Conservation (phyloP, 768 basidiomycete genomes). For the Macrolepiota dolichaula region DNA sequence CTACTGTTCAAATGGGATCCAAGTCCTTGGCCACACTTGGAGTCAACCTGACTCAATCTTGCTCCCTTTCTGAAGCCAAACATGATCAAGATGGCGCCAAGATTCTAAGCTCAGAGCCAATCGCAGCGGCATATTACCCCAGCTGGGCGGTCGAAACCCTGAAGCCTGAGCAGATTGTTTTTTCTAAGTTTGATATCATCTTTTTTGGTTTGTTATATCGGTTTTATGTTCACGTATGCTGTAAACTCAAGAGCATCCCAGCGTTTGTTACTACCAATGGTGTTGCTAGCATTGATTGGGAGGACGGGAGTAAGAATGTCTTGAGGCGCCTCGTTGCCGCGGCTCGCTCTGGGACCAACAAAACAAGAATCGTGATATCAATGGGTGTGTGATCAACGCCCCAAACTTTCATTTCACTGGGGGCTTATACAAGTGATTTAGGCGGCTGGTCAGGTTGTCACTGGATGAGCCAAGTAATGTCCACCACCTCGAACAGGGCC, state of each 20-base stretch:
- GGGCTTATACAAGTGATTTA: neutral
- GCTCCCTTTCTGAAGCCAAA: slow-evolving; percentile 8
- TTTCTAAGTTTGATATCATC: slow-evolving; percentile 56
- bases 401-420: neutral
- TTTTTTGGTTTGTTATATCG: slow-evolving; percentile 47
- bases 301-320: too few species aligned
- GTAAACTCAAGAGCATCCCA: too few species aligned
- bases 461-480: slow-evolving; percentile 58
- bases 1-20: slow-evolving; percentile 12
- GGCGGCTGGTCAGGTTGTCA: slow-evolving; percentile 66
- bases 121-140: slow-evolving; percentile 46
- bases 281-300: too few species aligned
- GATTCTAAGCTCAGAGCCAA: slow-evolving; percentile 20
- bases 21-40: neutral
- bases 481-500: slow-evolving; percentile 19
- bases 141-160: slow-evolving; percentile 46
- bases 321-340: slow-evolving; percentile 12
- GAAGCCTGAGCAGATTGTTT: slow-evolving; percentile 60
- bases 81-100: slow-evolving; percentile 19
- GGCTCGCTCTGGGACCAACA: slow-evolving; percentile 49
- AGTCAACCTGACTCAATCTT: neutral
- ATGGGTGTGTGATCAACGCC: slow-evolving; percentile 50
- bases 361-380: slow-evolving; percentile 62
- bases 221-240: slow-evolving; percentile 31
- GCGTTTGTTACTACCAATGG: too few species aligned